Conservation (phyloP, 306 rosid species). For the Prinsepia uniflora region DNA sequence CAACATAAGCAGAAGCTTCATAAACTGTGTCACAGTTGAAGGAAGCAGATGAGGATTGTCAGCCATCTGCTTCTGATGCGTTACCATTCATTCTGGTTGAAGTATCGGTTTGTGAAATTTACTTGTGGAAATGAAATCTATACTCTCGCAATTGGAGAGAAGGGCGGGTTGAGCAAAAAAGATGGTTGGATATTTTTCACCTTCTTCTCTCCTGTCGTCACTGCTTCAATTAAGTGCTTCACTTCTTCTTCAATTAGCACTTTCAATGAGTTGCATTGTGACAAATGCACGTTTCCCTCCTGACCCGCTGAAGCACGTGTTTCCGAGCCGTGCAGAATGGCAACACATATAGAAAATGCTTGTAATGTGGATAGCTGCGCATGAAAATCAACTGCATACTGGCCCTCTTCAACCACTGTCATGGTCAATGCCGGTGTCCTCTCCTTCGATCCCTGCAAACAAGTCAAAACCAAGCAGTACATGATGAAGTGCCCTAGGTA, state of each 20-base stretch:
- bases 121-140: slow-evolving; percentile 18
- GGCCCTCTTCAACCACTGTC: slow-evolving; percentile 65
- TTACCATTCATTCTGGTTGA: slow-evolving; percentile 17
- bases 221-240: slow-evolving; percentile 54
- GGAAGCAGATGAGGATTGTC: slow-evolving; percentile 12
- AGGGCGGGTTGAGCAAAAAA: slow-evolving; percentile 65
- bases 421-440: slow-evolving; percentile 64
- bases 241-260: slow-evolving; percentile 68
- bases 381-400: slow-evolving; percentile 79
- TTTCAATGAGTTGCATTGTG: slow-evolving; percentile 57
- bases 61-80: slow-evolving; percentile 7
- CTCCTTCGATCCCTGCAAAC: slow-evolving; percentile 71
- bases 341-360: slow-evolving; percentile 85
- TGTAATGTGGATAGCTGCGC: slow-evolving; percentile 77
- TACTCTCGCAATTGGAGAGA: slow-evolving; percentile 82
- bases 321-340: slow-evolving; percentile 73
- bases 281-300: slow-evolving; percentile 42
- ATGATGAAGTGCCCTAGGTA: slow-evolving; percentile 11
- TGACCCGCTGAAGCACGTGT: slow-evolving; percentile 26
- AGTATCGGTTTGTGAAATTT: slow-evolving; percentile 13
- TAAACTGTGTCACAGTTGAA: slow-evolving; percentile 1
- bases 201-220: slow-evolving; percentile 47
- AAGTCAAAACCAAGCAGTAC: slow-evolving; percentile 15
- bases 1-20: slow-evolving; percentile 27
- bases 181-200: slow-evolving; percentile 54